Conservation (phyloP, 331 rosid genomes). For the Erythrophleum ivorense region DNA sequence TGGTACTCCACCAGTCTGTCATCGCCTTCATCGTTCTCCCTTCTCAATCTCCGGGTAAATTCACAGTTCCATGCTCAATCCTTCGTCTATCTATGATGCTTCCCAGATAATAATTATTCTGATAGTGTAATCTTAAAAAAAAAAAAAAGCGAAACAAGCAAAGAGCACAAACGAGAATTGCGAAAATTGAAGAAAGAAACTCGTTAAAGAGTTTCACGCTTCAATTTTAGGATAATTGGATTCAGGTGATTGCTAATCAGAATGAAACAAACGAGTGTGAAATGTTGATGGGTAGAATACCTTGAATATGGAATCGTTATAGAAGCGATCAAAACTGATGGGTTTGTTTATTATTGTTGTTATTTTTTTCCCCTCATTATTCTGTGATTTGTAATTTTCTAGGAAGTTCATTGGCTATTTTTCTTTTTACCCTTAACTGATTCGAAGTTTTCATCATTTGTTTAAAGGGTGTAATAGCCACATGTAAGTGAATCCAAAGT, state of each 20-base stretch:
- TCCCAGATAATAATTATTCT: neutral
- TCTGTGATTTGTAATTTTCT: neutral
- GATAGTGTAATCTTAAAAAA: neutral
- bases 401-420: neutral
- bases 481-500: neutral
- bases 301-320: neutral
- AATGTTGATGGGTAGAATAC: neutral
- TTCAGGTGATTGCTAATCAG: neutral
- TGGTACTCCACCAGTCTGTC: slow-evolving; percentile 46
- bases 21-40: slow-evolving; percentile 45
- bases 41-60: slow-evolving; percentile 61
- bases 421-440: neutral
- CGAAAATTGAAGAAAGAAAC: neutral
- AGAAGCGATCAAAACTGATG: neutral
- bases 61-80: neutral
- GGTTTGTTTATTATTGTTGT: slow-evolving; percentile 12
- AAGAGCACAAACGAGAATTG: neutral
- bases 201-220: neutral
- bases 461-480: neutral
- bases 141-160: neutral
- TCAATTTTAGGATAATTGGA: neutral
- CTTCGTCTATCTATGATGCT: no score
- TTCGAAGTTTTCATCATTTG: neutral
- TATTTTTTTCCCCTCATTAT: neutral
- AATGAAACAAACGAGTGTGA: neutral